A percentile compares a stretch with the other conserved stretches of the same genome.
phyloP scores from a whole-genome alignment of 2,329 filamentous ascomycete species.

The Elsinoe ampelina region DNA sequence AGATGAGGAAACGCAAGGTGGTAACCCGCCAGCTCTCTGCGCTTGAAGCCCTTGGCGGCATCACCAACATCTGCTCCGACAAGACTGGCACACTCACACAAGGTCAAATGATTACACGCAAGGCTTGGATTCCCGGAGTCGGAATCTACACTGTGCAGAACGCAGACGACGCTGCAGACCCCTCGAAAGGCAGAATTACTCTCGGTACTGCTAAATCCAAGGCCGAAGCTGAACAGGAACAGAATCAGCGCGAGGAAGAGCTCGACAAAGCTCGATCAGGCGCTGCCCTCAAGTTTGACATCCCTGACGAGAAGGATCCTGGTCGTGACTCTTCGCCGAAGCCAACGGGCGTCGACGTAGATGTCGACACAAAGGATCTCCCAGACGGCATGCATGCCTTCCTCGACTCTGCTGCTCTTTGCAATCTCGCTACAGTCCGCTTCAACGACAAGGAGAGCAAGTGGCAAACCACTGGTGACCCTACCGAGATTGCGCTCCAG shows the following conservation, averaged over 20 bases:
- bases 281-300: constrained; percentile 6
- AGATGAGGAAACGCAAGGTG: constrained; percentile 54
- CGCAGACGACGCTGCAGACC: constrained; percentile 49
- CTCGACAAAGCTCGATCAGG: constrained; percentile 6
- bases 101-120: constrained; percentile 53
- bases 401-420: constrained; percentile 54
- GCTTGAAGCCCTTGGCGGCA: constrained; percentile 55
- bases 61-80: constrained; percentile 60
- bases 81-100: constrained; percentile 52
- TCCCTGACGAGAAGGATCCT: constrained; percentile 5
- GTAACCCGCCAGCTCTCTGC: constrained; percentile 56
- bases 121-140: constrained; percentile 49
- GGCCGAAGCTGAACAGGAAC: background rate
- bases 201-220: constrained; percentile 3
- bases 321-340: background rate
- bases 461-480: constrained; percentile 56
- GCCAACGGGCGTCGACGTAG: constrained; percentile 7
- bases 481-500: constrained; percentile 66
- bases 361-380: constrained; percentile 6
- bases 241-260: constrained; percentile 4
- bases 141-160: constrained; percentile 51
- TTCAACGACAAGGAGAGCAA: constrained; percentile 47
- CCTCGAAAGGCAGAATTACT: constrained; percentile 51
- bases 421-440: constrained; percentile 53
- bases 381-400: constrained; percentile 31